Conservation (phyloP, 2,329 filamentous ascomycete genomes). For the Xylaria sp. region DNA sequence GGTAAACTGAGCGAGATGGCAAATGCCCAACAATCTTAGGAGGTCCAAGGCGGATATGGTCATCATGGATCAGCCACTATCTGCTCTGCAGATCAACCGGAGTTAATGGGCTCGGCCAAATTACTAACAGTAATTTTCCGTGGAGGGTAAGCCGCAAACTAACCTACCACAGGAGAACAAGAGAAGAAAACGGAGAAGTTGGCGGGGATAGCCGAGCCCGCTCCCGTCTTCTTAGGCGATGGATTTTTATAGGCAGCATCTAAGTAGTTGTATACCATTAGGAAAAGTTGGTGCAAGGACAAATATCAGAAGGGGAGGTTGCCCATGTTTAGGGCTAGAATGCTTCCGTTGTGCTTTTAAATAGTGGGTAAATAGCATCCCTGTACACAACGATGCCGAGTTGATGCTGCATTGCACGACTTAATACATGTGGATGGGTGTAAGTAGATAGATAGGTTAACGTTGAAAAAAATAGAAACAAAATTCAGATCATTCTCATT, state of each 20-base stretch:
- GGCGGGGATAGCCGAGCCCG: neutral
- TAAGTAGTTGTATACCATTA: slow-evolving; percentile 19
- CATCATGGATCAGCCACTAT: neutral
- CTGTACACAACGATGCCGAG: neutral
- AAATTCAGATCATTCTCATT: neutral
- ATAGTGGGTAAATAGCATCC: neutral
- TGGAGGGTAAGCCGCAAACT: neutral
- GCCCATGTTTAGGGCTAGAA: neutral
- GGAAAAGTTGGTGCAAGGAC: slow-evolving; percentile 1
- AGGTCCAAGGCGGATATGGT: no score
- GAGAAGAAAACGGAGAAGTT: neutral
- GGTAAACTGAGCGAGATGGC: slow-evolving; percentile 65
- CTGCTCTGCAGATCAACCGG: neutral
- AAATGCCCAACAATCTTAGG: slow-evolving; percentile 43
- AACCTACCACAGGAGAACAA: neutral
- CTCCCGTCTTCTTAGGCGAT: neutral
- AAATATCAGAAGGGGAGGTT: slow-evolving; percentile 11
- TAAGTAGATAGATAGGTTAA: neutral
- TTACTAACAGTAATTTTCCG: neutral
- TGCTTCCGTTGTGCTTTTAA: neutral
- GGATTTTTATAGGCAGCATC: neutral
- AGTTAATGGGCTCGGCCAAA: neutral
- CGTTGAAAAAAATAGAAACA: neutral
- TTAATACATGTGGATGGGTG: neutral
- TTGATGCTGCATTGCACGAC: neutral